Evolutionary conservation across 148 eudicot species (phyloP).

Genomic region (Persicaria tinctoria): DNA sequence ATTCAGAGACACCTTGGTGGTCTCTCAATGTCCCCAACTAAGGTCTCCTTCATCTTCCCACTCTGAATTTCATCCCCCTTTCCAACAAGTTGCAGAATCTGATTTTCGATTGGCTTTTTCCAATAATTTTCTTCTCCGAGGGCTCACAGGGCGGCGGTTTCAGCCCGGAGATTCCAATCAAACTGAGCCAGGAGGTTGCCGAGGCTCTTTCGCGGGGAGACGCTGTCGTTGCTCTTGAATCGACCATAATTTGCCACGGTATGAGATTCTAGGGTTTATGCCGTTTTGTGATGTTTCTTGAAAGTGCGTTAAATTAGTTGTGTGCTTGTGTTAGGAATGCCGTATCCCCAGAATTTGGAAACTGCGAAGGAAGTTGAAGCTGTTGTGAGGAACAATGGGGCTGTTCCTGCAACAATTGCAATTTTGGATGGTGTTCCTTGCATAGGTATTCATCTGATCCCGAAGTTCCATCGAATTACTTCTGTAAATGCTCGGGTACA

Average conservation of each 20-base stretch:
- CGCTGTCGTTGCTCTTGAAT: constrained; percentile 86
- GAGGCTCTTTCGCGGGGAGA: constrained; percentile 66
- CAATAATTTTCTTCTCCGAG: neutral
- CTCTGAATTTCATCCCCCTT: neutral
- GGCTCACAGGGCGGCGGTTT: constrained; percentile 10
- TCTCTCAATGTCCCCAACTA: constrained; percentile 16
- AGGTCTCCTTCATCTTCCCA: neutral
- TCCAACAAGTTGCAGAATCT: neutral
- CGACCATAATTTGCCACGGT: constrained; percentile 96
- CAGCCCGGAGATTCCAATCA: constrained; percentile 24
- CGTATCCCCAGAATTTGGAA: constrained; percentile 84
- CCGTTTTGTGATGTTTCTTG: neutral
- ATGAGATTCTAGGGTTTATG: constrained; percentile 10
- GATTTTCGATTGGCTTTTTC: neutral
- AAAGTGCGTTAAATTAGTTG: neutral
- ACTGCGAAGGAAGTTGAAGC: constrained; percentile 89
- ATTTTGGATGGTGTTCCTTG: constrained; percentile 86
- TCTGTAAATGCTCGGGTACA: neutral
- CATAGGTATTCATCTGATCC: constrained; percentile 38
- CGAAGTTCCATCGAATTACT: neutral
- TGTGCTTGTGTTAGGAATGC: constrained; percentile 64
- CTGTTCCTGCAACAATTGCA: constrained; percentile 90
- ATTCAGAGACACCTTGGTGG: constrained; percentile 40
- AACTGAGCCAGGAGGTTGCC: constrained; percentile 62
- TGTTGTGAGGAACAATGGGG: constrained; percentile 76